A percentile compares a stretch with the other conserved stretches of the same genome.
phyloP scores from a whole-genome alignment of 129 eudicot genomes.

The Centaurea solstitialis region DNA sequence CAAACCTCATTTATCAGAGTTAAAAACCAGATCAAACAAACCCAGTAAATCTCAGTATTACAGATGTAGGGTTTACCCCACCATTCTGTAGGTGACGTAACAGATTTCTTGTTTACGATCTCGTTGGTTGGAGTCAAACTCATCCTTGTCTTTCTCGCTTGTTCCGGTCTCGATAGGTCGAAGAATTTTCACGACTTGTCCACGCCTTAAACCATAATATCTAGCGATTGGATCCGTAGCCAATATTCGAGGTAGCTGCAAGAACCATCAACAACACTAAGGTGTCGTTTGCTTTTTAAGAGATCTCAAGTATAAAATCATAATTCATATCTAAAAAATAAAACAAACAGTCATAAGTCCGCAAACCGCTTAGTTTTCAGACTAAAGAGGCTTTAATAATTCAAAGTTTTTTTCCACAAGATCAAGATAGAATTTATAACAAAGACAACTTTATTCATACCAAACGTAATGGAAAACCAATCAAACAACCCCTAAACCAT shows the following conservation, averaged over 20 bases:
- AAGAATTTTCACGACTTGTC: conserved; percentile 35
- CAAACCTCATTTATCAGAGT: conserved; percentile 9
- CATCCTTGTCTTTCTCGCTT: conserved; percentile 37
- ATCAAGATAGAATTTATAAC: neutral
- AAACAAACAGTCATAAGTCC: too few species aligned
- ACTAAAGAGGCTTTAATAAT: too few species aligned
- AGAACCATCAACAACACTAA: neutral
- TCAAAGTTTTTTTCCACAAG: neutral
- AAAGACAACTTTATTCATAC: too few species aligned
- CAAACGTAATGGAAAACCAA: too few species aligned
- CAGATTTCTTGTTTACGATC: conserved; percentile 33
- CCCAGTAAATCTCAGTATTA: neutral
- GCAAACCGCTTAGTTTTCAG: too few species aligned
- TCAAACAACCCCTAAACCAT: too few species aligned
- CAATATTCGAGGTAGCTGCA: conserved; percentile 40
- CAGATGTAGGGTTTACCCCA: neutral
- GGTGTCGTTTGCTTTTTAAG: too few species aligned
- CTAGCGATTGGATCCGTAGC: conserved; percentile 30
- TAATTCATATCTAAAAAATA: too few species aligned
- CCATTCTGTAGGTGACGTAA: conserved; percentile 36
- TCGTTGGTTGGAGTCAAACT: conserved; percentile 29
- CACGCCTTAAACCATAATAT: conserved; percentile 40
- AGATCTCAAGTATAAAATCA: too few species aligned
- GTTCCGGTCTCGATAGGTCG: conserved; percentile 44
- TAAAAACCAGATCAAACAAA: neutral